A percentile compares a stretch with the other conserved stretches of the same genome.
Conservation (phyloP, 2,329 filamentous ascomycete species). For the Scytalidium lignicola region DNA sequence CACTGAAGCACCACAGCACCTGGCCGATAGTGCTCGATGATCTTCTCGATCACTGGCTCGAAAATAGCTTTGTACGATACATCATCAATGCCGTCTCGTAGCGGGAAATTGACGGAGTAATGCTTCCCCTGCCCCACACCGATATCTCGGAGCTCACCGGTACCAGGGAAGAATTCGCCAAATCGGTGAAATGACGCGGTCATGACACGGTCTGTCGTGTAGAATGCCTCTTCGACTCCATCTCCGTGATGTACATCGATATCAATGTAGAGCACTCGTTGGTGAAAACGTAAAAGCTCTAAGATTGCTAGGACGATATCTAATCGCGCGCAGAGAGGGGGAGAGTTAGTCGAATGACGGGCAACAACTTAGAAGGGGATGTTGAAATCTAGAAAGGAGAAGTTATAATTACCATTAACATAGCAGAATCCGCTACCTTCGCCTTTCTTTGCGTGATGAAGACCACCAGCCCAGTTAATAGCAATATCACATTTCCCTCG, state of each 20-base stretch:
- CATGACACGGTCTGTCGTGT: conserved; percentile 83
- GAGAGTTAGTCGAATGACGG: conserved; percentile 28
- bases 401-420: conserved; percentile 65
- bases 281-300: conserved; percentile 78
- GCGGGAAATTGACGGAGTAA: conserved; percentile 80
- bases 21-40: conserved; percentile 79
- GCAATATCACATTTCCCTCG: conserved; percentile 88
- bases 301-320: conserved; percentile 91
- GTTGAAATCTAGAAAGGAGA: conserved; percentile 14
- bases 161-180: conserved; percentile 87
- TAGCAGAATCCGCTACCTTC: conserved; percentile 95
- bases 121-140: conserved; percentile 81
- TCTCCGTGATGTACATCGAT: conserved; percentile 90
- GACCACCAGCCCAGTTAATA: conserved; percentile 91
- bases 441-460: conserved; percentile 92
- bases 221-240: conserved; percentile 85
- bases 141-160: conserved; percentile 75
- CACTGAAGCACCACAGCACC: conserved; percentile 89
- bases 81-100: conserved; percentile 85
- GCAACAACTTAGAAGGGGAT: background rate
- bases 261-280: conserved; percentile 88
- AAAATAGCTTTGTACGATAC: conserved; percentile 81
- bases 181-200: conserved; percentile 92
- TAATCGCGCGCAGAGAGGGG: too few relatives aligned
- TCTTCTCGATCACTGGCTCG: conserved; percentile 73